phyloP scores from a whole-genome alignment of 345 rosid species.

The Citrus reticulata region DNA sequence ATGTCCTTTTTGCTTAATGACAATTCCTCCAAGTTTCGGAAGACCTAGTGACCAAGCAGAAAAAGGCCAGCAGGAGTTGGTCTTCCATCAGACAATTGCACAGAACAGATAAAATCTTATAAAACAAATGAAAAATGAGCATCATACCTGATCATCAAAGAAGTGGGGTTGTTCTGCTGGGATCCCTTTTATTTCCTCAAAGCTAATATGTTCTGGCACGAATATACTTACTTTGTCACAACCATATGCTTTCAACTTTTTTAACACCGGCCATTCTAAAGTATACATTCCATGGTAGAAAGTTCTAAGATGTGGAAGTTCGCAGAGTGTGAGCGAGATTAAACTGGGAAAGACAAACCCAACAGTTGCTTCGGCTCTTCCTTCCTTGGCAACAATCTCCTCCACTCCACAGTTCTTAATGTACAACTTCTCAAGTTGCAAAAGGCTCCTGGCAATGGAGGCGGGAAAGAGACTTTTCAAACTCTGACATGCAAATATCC shows the following conservation, averaged over 20 bases:
- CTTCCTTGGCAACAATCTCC: background rate
- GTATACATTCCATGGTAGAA: background rate
- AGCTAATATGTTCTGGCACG: background rate
- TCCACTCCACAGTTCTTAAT: background rate
- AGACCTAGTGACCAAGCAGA: constrained; percentile 2
- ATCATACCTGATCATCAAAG: background rate
- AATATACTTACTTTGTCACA: background rate
- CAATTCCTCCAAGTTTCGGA: constrained; percentile 15
- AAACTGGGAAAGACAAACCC: constrained; percentile 14
- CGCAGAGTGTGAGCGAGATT: background rate
- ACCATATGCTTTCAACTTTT: background rate
- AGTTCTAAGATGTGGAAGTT: background rate
- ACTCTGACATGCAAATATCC: background rate
- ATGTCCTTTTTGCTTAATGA: background rate
- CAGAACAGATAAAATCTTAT: background rate
- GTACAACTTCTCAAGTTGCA: background rate
- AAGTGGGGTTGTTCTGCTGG: background rate
- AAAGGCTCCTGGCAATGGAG: background rate
- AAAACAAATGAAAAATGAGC: background rate
- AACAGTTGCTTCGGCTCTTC: background rate
- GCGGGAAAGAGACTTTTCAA: constrained; percentile 15
- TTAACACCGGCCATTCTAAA: constrained; percentile 16
- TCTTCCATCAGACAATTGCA: background rate
- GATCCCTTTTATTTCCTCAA: background rate
- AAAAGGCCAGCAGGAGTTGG: background rate